A percentile compares a stretch with the other conserved stretches of the same genome.
These are phyloP conservation scores for Cladophialophora carrionii DNA, from an alignment of 2,329 filamentous ascomycete species.

Conservation along the genomic window DNA sequence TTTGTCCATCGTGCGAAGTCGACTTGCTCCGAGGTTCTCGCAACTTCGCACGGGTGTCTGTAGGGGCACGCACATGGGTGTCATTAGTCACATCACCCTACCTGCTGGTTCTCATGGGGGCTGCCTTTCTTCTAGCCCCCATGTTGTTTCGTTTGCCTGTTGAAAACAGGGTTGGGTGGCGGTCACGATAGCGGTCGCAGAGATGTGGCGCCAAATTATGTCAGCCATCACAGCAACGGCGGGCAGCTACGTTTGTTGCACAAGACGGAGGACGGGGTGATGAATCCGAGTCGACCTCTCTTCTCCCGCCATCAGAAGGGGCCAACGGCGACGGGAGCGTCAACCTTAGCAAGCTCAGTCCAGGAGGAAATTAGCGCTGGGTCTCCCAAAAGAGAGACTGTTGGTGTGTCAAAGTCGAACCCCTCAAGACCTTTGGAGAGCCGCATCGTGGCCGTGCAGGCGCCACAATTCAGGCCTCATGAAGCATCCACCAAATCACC, in stretches of 20 bases:
- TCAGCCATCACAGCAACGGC: conserved; percentile 24
- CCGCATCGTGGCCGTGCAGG: conserved; percentile 13
- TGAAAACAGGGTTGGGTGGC: conserved; percentile 11
- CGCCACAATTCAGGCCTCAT: not conserved
- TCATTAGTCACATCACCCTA: conserved; percentile 6
- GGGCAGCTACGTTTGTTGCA: not conserved
- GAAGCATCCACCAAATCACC: conserved; percentile 2
- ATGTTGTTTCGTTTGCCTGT: conserved; percentile 29
- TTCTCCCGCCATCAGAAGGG: conserved; percentile 1
- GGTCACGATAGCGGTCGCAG: conserved; percentile 15
- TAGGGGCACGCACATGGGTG: not conserved
- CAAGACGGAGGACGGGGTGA: not conserved
- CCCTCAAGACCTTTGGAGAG: not conserved
- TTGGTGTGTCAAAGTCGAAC: conserved; percentile 4
- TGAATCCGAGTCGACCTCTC: too few species aligned
- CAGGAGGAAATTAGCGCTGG: not conserved
- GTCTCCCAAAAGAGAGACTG: not conserved
- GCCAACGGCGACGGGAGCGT: not conserved
- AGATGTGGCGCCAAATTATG: conserved; percentile 28
- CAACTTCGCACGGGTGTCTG: conserved; percentile 2
- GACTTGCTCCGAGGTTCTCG: conserved; percentile 7
- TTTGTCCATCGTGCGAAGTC: conserved; percentile 12
- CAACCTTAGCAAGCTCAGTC: not conserved
- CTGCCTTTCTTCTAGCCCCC: conserved; percentile 15
- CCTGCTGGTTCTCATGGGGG: conserved; percentile 10